Evolutionary conservation across 306 rosid genomes (phyloP), one percentile per base, ranked within the genome.

Genomic region (cucumber (Cucumis sativus)): DNA sequence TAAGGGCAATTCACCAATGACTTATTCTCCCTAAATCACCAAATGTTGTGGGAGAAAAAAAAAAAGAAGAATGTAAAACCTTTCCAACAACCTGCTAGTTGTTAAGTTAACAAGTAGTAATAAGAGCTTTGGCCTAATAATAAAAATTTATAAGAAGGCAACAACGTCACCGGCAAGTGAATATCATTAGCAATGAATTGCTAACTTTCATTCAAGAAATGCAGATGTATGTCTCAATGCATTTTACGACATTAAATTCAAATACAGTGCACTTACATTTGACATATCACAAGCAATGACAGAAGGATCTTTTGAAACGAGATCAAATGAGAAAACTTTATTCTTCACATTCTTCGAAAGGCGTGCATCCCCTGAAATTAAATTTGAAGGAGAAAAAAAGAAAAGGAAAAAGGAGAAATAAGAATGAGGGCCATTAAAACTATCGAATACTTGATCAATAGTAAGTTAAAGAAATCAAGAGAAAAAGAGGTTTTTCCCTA

Each of bases 241-340:
- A 75, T 75, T 59, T 17, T 9, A 39, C 8, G 17, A 37, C n/a
- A 75, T 37, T 40, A 57, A 75, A 14, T 30, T 55, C 18, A 75
- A 61, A 55, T 65, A 80, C 74, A 79, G 80, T 69, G 69, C 96
- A 17, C 57, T 10, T 87, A 93, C 98, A 67, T 88, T 90, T 81
- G 97, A 87, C 96, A 95, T 92, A 74, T 92, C 93, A 86, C 99
- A 95, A 78, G 97, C 86, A 81, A 90, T 84, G 58, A 95, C 93
- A 25, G 89, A 75, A 35, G 97, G 92, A 81, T 88, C 96, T 41
- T 83, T 86, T 66, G 99, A 87, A 78, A 92, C 93, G 52, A 95
- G 97, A 88, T 95, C 97, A 61, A 95, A 83, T 77, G 99, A 95
- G 85, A 84, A 92, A 80, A 95, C 97, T 77, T 84, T 85, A 81